Evolutionary conservation across 257 asterid genomes (phyloP).

Genomic region (Orobanche coerulescens): DNA sequence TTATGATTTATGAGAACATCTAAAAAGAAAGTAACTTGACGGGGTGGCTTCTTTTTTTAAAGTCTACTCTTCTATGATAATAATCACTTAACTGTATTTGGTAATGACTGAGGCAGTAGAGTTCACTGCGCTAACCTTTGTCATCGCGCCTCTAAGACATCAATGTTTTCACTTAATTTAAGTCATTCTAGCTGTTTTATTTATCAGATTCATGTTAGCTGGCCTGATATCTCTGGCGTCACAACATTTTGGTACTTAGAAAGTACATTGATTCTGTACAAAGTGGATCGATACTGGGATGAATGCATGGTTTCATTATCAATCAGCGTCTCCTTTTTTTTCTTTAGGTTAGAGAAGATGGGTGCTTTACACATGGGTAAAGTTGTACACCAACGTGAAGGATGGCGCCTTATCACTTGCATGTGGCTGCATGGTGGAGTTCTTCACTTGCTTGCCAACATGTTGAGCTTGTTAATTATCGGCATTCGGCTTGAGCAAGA

Average conservation of each 20-base stretch:
- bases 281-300: no score
- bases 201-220: no score
- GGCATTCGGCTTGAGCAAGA: slow-evolving; percentile 91
- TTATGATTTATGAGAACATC: background rate
- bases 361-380: slow-evolving; percentile 78
- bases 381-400: slow-evolving; percentile 66
- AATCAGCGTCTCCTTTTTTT: slow-evolving; percentile 8
- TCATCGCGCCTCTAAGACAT: no score
- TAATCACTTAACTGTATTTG: background rate
- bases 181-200: no score
- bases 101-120: background rate
- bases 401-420: slow-evolving; percentile 86
- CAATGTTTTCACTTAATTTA: no score
- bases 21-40: background rate
- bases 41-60: background rate
- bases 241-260: no score
- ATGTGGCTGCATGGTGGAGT: slow-evolving; percentile 92
- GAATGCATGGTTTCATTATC: slow-evolving; percentile 3
- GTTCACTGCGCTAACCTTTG: no score
- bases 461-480: slow-evolving; percentile 70
- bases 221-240: no score
- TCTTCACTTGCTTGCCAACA: slow-evolving; percentile 86
- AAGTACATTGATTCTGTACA: no score
- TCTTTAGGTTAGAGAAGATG: slow-evolving; percentile 57
- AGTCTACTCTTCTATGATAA: background rate